Conservation (phyloP, 2,329 filamentous ascomycete genomes). For the Arthrinium phaeospermum region DNA sequence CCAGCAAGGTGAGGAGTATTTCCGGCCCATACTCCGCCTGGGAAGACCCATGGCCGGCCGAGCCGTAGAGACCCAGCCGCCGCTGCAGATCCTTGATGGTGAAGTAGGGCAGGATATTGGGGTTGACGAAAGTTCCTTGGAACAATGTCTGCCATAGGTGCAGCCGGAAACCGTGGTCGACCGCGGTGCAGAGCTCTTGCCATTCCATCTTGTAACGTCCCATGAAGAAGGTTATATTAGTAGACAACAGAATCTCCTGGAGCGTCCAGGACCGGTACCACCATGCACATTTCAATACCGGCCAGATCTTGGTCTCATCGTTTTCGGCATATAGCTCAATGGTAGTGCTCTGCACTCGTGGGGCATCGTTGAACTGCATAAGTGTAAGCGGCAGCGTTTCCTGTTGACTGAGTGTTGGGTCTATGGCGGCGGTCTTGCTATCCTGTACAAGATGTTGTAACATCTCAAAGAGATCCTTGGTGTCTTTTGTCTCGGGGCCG, state of each 20-base stretch:
- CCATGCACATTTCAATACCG: slow-evolving; percentile 3
- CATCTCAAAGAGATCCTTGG: neutral
- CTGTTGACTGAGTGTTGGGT: neutral
- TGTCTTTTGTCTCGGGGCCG: neutral
- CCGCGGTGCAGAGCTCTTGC: slow-evolving; percentile 20
- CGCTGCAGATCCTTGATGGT: neutral
- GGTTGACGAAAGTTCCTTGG: slow-evolving; percentile 1
- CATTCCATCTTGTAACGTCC: slow-evolving; percentile 22
- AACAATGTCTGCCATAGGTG: slow-evolving; percentile 20
- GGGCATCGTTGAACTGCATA: neutral
- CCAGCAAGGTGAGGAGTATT: slow-evolving; percentile 11
- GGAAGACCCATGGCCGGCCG: neutral
- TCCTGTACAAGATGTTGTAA: neutral
- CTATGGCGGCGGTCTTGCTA: neutral
- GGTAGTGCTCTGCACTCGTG: neutral
- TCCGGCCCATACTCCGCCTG: neutral
- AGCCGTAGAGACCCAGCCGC: neutral
- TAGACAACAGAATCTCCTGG: slow-evolving; percentile 25
- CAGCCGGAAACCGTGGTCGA: slow-evolving; percentile 23
- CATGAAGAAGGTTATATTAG: slow-evolving; percentile 18
- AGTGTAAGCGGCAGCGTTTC: neutral
- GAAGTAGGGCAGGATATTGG: slow-evolving; percentile 3
- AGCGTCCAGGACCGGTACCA: slow-evolving; percentile 26
- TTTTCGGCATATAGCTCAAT: neutral
- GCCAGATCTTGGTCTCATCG: neutral